Conservation (phyloP, 768 basidiomycete genomes). For the Termitomyces sp. region DNA sequence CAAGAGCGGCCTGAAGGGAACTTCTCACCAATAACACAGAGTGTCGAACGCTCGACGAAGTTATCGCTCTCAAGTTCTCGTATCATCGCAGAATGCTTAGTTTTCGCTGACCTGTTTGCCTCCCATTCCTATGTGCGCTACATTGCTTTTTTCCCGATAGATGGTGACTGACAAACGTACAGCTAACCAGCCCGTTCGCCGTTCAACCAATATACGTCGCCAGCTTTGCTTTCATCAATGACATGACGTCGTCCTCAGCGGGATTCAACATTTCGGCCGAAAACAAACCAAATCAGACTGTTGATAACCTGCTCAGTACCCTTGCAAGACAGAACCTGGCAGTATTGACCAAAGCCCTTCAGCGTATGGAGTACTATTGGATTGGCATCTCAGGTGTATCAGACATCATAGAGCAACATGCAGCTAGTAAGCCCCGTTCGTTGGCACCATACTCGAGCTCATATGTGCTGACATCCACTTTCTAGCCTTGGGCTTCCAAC, state of each 20-base stretch:
- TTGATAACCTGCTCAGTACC: conserved; percentile 11
- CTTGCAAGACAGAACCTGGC: conserved; percentile 14
- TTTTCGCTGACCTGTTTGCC: conserved; percentile 14
- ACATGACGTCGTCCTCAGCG: conserved; percentile 5
- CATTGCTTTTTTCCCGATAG: background rate
- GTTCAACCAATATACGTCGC: conserved; percentile 14
- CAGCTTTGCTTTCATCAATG: conserved; percentile 13
- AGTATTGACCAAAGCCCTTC: conserved; percentile 11
- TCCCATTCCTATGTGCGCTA: conserved; percentile 13
- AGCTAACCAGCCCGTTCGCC: conserved; percentile 14
- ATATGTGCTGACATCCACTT: background rate
- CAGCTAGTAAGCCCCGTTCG: conserved; percentile 5
- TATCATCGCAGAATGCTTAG: conserved; percentile 11
- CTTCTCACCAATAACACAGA: conserved; percentile 7
- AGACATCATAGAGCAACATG: conserved; percentile 9
- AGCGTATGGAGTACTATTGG: conserved; percentile 17
- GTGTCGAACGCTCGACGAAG: conserved; percentile 11
- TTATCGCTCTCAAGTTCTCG: conserved; percentile 11
- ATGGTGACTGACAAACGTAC: background rate
- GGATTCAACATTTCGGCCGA: background rate
- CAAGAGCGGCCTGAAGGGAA: conserved; percentile 2
- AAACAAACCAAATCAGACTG: conserved; percentile 8
- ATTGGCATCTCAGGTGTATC: conserved; percentile 11
- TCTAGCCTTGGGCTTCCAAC: conserved; percentile 11
- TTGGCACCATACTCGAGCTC: background rate